Base-by-base conservation (phyloP, 306 rosid species). In the Mimosa bimucronata region DNA sequence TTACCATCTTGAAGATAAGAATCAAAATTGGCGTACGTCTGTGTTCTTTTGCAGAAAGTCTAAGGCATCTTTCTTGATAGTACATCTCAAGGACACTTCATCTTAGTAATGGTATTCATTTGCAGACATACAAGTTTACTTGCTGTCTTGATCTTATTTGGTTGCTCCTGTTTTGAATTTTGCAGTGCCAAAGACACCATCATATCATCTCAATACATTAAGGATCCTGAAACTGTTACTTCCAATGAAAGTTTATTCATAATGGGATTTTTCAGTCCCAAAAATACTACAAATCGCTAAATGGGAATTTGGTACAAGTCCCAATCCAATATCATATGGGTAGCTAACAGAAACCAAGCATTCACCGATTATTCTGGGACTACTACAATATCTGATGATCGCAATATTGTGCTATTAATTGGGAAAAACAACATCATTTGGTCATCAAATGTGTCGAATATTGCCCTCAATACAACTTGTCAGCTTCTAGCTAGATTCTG, bases 401-500 rank as follows among this genome's bases (percentile, higher is more conserved):
- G 37, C 19, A 61, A 61, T 61, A 34, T 61, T 61, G 38, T 28
- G 38, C 9, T 61, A 14, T 2, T 28, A 26, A 61, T 25, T 61
- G 66, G 66, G 3, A 2, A 1, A 13, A 26, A 65, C 12, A 42
- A 34, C 30, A 11, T 4, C 7, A 10, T 58, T 23, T 58, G 31
- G 65, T 58, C 65, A 58, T 58, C 65, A 58, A 58, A 58, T 58
- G 64, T 57, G 64, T 25, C 66, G 25, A 26, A 28, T 25, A 11
- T 14, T 12, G 66, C 71, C 38, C 0, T 11, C 40, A 65, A 65
- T 34, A 31, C 71, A 16, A 31, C 71, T 34, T 65, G 71, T 30
- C 42, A 65, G 71, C 44, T 65, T 65, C 19, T 31, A n/a, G n/a
- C n/a, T n/a, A 19, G 71, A 65, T 65, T 65, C 23, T 16, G 71